Evolutionary conservation across 2,329 filamentous ascomycete species (phyloP), one percentile per base, ranked within the genome.

Genomic region (Fusarium beomiforme): DNA sequence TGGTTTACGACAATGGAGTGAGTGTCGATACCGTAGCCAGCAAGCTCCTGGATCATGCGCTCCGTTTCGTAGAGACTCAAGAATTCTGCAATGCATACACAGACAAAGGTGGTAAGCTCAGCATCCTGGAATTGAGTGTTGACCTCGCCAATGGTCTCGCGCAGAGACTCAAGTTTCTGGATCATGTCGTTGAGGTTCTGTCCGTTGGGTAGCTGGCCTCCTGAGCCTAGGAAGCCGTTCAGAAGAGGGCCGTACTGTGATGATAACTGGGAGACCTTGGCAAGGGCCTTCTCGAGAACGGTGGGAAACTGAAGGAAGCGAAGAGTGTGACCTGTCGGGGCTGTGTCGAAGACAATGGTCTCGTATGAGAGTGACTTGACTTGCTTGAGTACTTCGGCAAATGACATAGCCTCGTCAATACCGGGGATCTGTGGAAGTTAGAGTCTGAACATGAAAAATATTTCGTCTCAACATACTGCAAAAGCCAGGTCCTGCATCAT

Each of bases 401-500:
- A 99, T 62, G 95, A 98, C 96, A 99, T 99, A 81, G 96, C 96
- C 83, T 99, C 96, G 81, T 99, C 96, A 70, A 99, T 97, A 83
- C 96, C 96, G 21, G 96, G 96, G 70, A 99, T 99, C 93, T 97
- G 76, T 16, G 12, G 5, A 5, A 39, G 16, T 68, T 34, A 68
- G 64, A 42, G 36, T 9, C 11, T 8, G 7, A 19, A n/a, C 5
- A 17, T 56, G 21, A 11, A 8, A 12, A 24, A 16, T 9, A 29
- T 31, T 33, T 37, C 17, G 13, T 34, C 19, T 17, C 42, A 63
- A 84, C 91, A 68, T 83, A 97, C 94, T 73, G 93, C 95, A 83
- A 98, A 98, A 1, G 96, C 96, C 73, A 99, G 86, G 82, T 99
- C 96, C 83, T 99, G 96, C 92, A 98, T 97, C 95, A 98, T 98